Evolutionary conservation across 306 rosid genomes (phyloP), one percentile per base, ranked within the genome.

Genomic region (Trichosanthes cucumerina): DNA sequence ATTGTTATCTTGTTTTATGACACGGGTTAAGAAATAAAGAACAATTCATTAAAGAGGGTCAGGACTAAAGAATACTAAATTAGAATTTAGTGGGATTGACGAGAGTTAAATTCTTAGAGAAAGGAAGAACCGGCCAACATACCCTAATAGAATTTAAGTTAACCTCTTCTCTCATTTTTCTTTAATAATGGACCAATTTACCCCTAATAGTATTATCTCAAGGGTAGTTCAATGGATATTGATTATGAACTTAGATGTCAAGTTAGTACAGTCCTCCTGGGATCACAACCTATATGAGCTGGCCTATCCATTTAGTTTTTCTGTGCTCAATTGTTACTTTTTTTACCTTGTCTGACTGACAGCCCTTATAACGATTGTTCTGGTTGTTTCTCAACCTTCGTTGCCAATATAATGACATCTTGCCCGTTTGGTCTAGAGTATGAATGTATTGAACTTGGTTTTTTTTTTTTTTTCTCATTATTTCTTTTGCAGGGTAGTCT

Each of bases 401-500:
- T 69, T 24, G 13, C 76, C 33, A 71, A 31, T 38, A 69, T 43
- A 12, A 6, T 71, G 38, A 71, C 21, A 14, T 44, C 56, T 44
- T 46, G 23, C 57, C 36, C 39, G 46, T 53, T 24, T 50, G 44
- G 65, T 53, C 18, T 23, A 46, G 75, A 31, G 33, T 78, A 47
- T n/a, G 66, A 78, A 78, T 19, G 81, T 75, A 81, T 65, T 31
- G 23, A 58, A 21, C 50, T 38, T 64, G 43, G 6, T 13, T 52
- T 56, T 34, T 34, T 63, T 13, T 52, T 56, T 34, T 34, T 63
- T 19, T 41, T 36, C 71, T 38, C 31, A 19, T 72, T 80, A 50
- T 85, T 79, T 81, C 82, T 86, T 80, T 83, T 83, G 86, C 88
- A 95, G 98, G 98, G 98, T 47, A 95, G 97, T 90, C 96, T 84